These are phyloP conservation scores for Pestalotiopsis fici DNA, from an alignment of 2,329 filamentous ascomycete genomes.

Conservation along the genomic window DNA sequence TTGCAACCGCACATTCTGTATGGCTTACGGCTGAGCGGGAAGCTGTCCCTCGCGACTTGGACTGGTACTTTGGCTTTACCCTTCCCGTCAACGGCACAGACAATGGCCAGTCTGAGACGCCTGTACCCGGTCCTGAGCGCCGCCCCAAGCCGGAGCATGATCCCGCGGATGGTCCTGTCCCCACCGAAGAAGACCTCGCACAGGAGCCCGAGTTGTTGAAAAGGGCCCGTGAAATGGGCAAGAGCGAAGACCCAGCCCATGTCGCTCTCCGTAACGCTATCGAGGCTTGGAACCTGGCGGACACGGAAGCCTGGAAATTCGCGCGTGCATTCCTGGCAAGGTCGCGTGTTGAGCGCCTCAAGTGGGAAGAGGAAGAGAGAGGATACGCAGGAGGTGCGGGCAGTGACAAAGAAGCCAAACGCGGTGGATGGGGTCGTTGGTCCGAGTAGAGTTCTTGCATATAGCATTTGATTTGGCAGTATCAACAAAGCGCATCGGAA, in stretches of 20 bases:
- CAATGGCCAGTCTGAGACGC: slow-evolving; percentile 55
- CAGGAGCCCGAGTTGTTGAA: slow-evolving; percentile 58
- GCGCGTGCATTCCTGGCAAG: slow-evolving; percentile 67
- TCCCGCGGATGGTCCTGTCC: slow-evolving; percentile 48
- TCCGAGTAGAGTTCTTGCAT: background rate
- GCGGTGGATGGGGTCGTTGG: slow-evolving; percentile 14
- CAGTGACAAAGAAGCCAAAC: slow-evolving; percentile 39
- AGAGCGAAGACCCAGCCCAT: slow-evolving; percentile 42
- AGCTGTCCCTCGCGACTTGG: slow-evolving; percentile 66
- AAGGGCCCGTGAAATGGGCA: slow-evolving; percentile 50
- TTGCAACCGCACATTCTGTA: slow-evolving; percentile 64
- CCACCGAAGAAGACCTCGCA: slow-evolving; percentile 51
- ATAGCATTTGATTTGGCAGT: background rate
- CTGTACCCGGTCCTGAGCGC: slow-evolving; percentile 59
- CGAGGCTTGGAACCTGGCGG: slow-evolving; percentile 70
- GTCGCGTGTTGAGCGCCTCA: slow-evolving; percentile 59
- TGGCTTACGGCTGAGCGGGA: slow-evolving; percentile 77
- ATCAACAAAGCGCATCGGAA: background rate
- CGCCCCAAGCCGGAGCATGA: slow-evolving; percentile 52
- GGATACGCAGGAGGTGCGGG: slow-evolving; percentile 65
- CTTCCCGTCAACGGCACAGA: slow-evolving; percentile 62
- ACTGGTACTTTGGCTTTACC: slow-evolving; percentile 88
- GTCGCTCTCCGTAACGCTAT: slow-evolving; percentile 52
- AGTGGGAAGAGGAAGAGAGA: slow-evolving; percentile 72
- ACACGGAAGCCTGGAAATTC: slow-evolving; percentile 79